Percentiles rank a stretch among this genome's conserved stretches.
Evolutionary conservation across 352 stramenopile genomes (phyloP).

Genomic region (Globisporangium irregulare): DNA sequence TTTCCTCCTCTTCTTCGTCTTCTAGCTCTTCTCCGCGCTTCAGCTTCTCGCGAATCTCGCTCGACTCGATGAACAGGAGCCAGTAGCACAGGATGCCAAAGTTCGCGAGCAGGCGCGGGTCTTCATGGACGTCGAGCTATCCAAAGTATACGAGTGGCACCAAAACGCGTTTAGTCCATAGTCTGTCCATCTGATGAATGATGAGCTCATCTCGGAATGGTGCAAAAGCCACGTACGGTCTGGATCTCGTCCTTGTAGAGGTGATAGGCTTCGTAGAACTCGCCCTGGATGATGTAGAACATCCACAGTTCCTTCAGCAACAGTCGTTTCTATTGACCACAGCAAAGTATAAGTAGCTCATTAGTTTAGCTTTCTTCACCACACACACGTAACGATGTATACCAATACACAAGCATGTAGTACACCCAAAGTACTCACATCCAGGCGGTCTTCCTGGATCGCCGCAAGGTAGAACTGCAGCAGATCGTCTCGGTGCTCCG

Average conservation of each 20-base stretch:
- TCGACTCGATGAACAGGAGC: conserved; percentile 77
- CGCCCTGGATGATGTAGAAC: conserved; percentile 59
- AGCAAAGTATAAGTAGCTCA: background rate
- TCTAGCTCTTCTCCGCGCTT: conserved; percentile 24
- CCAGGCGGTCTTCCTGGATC: conserved; percentile 38
- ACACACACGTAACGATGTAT: background rate
- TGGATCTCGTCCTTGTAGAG: conserved; percentile 77
- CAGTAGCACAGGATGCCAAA: conserved; percentile 85
- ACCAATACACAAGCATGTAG: background rate
- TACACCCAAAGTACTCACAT: conserved; percentile 28
- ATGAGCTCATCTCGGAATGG: background rate
- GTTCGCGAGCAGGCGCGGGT: conserved; percentile 56
- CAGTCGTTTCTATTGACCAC: conserved; percentile 39
- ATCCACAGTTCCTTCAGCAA: conserved; percentile 76
- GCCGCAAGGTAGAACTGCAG: conserved; percentile 54
- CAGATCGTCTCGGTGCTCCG: conserved; percentile 46
- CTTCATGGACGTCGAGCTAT: conserved; percentile 48
- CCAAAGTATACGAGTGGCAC: background rate
- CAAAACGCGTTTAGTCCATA: background rate
- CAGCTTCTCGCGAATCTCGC: conserved; percentile 54
- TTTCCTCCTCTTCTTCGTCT: conserved; percentile 23
- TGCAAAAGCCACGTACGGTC: conserved; percentile 20
- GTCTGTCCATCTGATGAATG: background rate
- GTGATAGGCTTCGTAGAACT: conserved; percentile 80
- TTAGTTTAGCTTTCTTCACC: background rate